Evolutionary conservation across 306 rosid species (phyloP).

Genomic region (Prosopis cineraria): DNA sequence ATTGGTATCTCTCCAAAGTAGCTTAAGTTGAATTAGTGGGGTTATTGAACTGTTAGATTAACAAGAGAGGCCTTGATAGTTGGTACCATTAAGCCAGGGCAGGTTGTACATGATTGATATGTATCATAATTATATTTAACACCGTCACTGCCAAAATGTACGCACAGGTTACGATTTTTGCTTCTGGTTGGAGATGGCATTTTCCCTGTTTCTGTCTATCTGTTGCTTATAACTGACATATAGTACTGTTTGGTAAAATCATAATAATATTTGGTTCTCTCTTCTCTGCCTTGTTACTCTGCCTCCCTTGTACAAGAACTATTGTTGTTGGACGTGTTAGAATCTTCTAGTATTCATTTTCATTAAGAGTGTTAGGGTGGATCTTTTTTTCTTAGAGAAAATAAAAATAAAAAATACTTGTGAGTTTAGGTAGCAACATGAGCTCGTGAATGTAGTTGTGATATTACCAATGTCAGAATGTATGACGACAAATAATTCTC

Average conservation of each 20-base stretch:
- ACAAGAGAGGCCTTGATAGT: neutral
- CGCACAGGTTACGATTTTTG: neutral
- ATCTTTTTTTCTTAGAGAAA: neutral
- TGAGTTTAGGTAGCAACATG: neutral
- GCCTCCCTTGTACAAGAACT: neutral
- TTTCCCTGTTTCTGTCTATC: neutral
- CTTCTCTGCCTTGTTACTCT: neutral
- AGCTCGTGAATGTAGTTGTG: neutral
- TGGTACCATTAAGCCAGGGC: neutral
- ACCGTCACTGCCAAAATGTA: neutral
- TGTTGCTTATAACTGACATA: neutral
- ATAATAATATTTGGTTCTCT: neutral
- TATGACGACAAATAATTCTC: neutral
- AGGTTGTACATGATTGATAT: neutral
- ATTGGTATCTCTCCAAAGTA: neutral
- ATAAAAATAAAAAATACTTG: neutral
- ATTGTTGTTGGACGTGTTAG: neutral
- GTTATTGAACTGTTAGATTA: neutral
- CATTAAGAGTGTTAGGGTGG: neutral
- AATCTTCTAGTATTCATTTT: neutral
- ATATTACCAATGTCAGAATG: neutral
- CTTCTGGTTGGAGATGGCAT: neutral
- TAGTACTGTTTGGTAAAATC: neutral
- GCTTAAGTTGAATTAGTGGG: neutral
- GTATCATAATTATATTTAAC: neutral